These are phyloP conservation scores for Penicillium riverlandense DNA, from an alignment of 495 filamentous ascomycete genomes.

Conservation along the genomic window DNA sequence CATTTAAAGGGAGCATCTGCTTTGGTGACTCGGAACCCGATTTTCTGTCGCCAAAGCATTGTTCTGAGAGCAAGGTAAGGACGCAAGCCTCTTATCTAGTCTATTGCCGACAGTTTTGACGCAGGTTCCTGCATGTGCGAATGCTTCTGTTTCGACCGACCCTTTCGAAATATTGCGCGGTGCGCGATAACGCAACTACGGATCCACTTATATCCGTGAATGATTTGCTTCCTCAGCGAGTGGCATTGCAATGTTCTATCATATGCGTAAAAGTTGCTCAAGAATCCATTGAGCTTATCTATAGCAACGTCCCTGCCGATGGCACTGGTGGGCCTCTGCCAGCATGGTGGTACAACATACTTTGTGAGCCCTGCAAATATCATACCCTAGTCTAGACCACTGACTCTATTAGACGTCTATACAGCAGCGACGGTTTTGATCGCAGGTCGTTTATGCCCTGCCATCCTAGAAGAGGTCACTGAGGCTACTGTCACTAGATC, in stretches of 20 bases:
- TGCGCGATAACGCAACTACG: slow-evolving; percentile 14
- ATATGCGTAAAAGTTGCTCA: slow-evolving; percentile 32
- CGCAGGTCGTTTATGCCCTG: slow-evolving; percentile 24
- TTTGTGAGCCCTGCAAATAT: slow-evolving; percentile 15
- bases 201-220: slow-evolving; percentile 17
- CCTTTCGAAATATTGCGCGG: slow-evolving; percentile 28
- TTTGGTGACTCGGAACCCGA: slow-evolving; percentile 3
- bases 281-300: slow-evolving; percentile 27
- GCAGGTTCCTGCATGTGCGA: slow-evolving; percentile 27
- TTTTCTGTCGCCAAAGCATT: slow-evolving; percentile 28
- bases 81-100: too few species aligned
- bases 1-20: slow-evolving; percentile 15
- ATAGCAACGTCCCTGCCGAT: slow-evolving; percentile 25
- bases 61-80: slow-evolving; percentile 26
- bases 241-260: slow-evolving; percentile 30
- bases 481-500: slow-evolving; percentile 18
- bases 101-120: background rate
- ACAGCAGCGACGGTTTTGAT: slow-evolving; percentile 33
- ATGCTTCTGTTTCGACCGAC: slow-evolving; percentile 32
- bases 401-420: slow-evolving; percentile 21
- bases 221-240: slow-evolving; percentile 30
- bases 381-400: background rate
- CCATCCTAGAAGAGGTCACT: slow-evolving; percentile 22
- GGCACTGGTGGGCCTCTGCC: slow-evolving; percentile 28
- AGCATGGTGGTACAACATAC: slow-evolving; percentile 37